Evolutionary conservation across 129 eudicot species (phyloP), one percentile per base, ranked within the genome.

Genomic region (Flaveria bidentis): DNA sequence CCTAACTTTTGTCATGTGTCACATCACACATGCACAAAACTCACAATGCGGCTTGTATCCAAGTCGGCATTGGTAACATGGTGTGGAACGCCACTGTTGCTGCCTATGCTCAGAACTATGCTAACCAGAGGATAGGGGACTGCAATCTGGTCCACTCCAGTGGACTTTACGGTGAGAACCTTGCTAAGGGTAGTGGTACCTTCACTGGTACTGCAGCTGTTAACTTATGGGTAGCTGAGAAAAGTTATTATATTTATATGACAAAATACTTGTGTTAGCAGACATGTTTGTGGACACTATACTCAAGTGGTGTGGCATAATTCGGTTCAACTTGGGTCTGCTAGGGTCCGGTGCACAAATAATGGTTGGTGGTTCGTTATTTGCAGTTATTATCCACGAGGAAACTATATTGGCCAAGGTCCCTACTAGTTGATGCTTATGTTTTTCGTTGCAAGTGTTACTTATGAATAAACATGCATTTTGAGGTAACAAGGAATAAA

Each of bases 141-240:
- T 87, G 87, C 64, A 41, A 9, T 1, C 71, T 87, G 2, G 62
- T 26, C 8, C 89, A 82, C 26, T 87, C 89, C 0, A 36, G 78
- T 15, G 82, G 83, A 25, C 85, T 75, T 0, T 88, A 88, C 6
- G 91, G 94, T 3, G 94, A 86, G 68, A 88, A 88, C 79, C 55
- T 84, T 4, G 91, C 90, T 0, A 12, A 28, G 41, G 90, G 90
- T 0, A 58, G 75, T 4, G 80, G 79, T 36, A 44, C 58, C 14
- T 62, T 82, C 10, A 61, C 77, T 0, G 86, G 74, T 13, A 65
- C 17, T 5, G 64, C 39, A 1, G 85, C 86, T 7, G 85, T 84
- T 75, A 23, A 49, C 0, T 0, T 77, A 52, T 83, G 90, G 90
- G 70, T 80, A 0, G 60, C 10, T 0, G 87, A 86, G 80, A 80